Evolutionary conservation across 371 early-diverging fungal species (phyloP), one percentile per base, ranked within the genome.

Genomic region (Circinella minor): DNA sequence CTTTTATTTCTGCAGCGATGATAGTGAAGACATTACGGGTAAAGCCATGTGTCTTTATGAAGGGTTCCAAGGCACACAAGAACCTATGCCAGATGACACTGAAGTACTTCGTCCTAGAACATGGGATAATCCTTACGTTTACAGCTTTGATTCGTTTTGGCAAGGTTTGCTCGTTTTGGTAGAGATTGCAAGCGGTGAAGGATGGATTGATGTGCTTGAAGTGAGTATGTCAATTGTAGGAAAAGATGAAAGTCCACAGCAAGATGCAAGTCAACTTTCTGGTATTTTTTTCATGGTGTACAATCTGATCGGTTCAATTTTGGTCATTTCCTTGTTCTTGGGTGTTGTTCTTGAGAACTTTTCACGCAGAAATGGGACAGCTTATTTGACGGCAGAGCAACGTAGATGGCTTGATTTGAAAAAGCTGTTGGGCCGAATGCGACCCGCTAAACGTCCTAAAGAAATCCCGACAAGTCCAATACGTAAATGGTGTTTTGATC

Each of bases 271-370:
- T 20, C 88, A 89, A 55, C 81, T 86, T 67, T 86, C 83, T 9
- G 70, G 70, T 37, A 80, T 92, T 57, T 91, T 88, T 72, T 91
- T 90, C 70, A 86, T 91, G 70, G 73, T 89, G 6, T 90, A 86
- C 71, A 90, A 89, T 64, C 62, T 92, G 7, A 84, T 88, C 8
- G 90, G 90, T 17, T 85, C 90, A 8, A 81, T 87, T 20, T 87
- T 90, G 71, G 88, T 91, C 3, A 81, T 90, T 15, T 85, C 89
- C 4, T 63, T 91, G 60, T 92, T 92, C 75, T 77, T 92, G 37
- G 90, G 91, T 10, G 88, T 92, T 34, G 87, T 92, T 7, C 86
- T 91, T 39, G 89, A 89, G 38, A 89, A 89, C 73, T 90, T 87
- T 69, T 85, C 88, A 5, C 82, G 79, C 60, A 79, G 88, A 66